These are phyloP conservation scores for Aspergillus bombycis DNA, from an alignment of 2,329 filamentous ascomycete genomes.

Conservation along the genomic window DNA sequence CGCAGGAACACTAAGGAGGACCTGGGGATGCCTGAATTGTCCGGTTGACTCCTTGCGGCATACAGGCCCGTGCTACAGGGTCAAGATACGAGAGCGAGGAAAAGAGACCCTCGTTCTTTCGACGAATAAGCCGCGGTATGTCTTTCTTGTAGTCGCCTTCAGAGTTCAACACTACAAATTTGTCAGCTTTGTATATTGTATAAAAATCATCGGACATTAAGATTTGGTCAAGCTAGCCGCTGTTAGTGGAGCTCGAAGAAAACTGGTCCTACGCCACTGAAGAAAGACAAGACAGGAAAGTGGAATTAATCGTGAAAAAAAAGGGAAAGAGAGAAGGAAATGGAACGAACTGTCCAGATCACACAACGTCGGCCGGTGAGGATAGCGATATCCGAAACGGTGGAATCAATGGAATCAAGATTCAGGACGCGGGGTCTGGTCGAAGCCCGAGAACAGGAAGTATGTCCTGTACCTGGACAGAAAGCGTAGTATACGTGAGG, in stretches of 20 bases:
- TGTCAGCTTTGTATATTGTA: neutral
- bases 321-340: neutral
- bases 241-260: neutral
- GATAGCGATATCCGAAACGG: neutral
- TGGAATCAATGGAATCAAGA: neutral
- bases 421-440: constrained; percentile 17
- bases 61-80: constrained; percentile 28
- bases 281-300: neutral
- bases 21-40: constrained; percentile 22
- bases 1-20: constrained; percentile 19
- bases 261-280: neutral
- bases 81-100: neutral
- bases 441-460: constrained; percentile 1
- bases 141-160: neutral
- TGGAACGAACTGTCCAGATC: neutral
- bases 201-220: neutral
- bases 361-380: neutral
- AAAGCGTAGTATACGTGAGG: neutral
- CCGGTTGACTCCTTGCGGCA: constrained; percentile 31
- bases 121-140: neutral
- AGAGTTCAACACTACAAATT: neutral
- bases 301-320: neutral
- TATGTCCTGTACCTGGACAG: neutral
- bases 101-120: neutral
- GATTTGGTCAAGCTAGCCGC: neutral